A percentile compares a stretch with the other conserved stretches of the same genome.
These are phyloP conservation scores for Gaultheria prostrata DNA, from an alignment of 148 eudicot genomes.

Conservation along the genomic window DNA sequence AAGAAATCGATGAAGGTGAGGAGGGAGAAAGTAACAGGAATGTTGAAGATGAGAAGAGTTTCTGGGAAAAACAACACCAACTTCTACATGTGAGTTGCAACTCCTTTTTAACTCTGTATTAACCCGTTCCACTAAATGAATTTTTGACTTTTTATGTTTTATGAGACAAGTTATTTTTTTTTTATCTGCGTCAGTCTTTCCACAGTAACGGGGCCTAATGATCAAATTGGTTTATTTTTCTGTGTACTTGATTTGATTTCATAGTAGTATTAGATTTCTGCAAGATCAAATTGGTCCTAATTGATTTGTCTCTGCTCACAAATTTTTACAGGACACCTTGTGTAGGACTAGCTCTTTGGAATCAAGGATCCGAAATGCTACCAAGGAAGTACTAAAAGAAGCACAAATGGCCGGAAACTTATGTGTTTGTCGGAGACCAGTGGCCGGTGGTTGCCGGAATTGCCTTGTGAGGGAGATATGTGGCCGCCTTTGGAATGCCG, in stretches of 20 bases:
- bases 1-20: constrained; percentile 22
- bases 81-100: constrained; percentile 32
- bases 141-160: too few relatives aligned
- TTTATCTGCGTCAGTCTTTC: too few relatives aligned
- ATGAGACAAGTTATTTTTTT: too few relatives aligned
- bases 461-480: constrained; percentile 61
- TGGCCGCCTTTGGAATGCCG: constrained; percentile 49
- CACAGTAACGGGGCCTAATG: too few relatives aligned
- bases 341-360: constrained; percentile 59
- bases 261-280: too few relatives aligned
- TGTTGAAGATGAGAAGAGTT: constrained; percentile 36
- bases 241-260: too few relatives aligned
- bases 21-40: constrained; percentile 17
- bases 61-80: constrained; percentile 51
- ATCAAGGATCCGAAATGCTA: constrained; percentile 45
- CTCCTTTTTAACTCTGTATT: too few relatives aligned
- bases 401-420: constrained; percentile 30
- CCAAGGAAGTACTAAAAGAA: constrained; percentile 62
- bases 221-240: too few relatives aligned
- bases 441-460: constrained; percentile 42
- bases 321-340: constrained; percentile 46
- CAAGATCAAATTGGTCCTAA: not conserved
- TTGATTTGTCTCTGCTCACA: not conserved
- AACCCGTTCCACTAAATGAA: too few relatives aligned
- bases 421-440: constrained; percentile 47